Evolutionary conservation across 495 filamentous ascomycete genomes (phyloP).

Genomic region (Parachaetomium inaequale): DNA sequence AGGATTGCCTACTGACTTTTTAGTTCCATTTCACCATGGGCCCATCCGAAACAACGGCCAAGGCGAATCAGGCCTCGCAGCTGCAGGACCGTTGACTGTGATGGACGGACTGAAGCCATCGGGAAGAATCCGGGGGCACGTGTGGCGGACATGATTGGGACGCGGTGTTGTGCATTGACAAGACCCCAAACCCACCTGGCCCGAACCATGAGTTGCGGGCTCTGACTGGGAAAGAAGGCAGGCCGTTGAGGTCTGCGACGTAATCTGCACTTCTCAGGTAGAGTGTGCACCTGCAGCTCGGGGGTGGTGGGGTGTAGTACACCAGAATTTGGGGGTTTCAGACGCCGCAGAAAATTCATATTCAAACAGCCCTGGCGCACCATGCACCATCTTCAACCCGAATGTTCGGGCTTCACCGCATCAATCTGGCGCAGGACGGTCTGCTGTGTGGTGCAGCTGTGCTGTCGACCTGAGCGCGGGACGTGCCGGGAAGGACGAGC

Average conservation of each 20-base stretch:
- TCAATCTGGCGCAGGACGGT: slow-evolving; percentile 3
- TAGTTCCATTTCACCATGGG: background rate
- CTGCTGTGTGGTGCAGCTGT: background rate
- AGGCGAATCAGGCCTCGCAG: slow-evolving; percentile 21
- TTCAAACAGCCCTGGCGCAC: slow-evolving; percentile 8
- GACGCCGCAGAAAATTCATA: slow-evolving; percentile 3
- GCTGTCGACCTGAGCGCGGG: background rate
- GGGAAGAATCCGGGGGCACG: slow-evolving; percentile 15
- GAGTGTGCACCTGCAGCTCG: slow-evolving; percentile 19
- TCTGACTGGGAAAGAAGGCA: slow-evolving; percentile 4
- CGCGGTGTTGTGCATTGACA: slow-evolving; percentile 22
- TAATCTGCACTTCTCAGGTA: slow-evolving; percentile 25
- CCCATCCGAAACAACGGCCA: background rate
- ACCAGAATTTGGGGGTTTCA: slow-evolving; percentile 23
- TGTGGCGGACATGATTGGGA: slow-evolving; percentile 18
- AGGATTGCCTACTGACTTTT: background rate
- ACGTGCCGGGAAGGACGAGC: slow-evolving; percentile 2
- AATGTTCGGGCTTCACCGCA: slow-evolving; percentile 20
- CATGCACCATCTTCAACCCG: background rate
- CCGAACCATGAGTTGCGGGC: slow-evolving; percentile 9
- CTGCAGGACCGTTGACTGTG: slow-evolving; percentile 20
- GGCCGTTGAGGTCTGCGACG: slow-evolving; percentile 13
- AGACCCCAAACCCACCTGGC: slow-evolving; percentile 2
- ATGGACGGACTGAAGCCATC: slow-evolving; percentile 4
- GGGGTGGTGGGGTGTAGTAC: slow-evolving; percentile 22